Evolutionary conservation across 176 grass and related monocot genomes (phyloP).

Genomic region (Neostapfia colusana): DNA sequence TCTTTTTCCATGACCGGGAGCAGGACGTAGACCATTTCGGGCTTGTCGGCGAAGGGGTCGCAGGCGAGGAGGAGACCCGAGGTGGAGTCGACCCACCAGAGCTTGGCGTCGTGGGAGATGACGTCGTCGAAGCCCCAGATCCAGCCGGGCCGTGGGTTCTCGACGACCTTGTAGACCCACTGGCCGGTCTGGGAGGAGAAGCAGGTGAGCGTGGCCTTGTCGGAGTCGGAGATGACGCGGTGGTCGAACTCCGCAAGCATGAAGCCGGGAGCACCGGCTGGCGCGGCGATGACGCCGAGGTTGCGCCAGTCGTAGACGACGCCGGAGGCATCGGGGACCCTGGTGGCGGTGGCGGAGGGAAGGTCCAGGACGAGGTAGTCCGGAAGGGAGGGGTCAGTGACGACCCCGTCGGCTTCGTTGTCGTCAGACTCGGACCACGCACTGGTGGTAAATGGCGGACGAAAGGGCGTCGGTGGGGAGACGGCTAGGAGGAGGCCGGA

Average conservation of each 20-base stretch:
- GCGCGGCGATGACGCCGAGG: neutral
- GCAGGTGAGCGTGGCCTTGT: neutral
- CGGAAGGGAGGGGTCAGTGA: neutral
- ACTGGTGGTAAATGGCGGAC: neutral
- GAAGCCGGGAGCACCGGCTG: neutral
- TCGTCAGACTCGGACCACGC: neutral
- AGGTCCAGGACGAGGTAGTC: neutral
- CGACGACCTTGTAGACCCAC: neutral
- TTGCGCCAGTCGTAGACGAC: neutral
- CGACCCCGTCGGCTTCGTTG: neutral
- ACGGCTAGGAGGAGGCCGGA: neutral
- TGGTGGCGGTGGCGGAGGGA: neutral
- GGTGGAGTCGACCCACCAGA: conserved; percentile 20
- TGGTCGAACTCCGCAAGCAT: neutral
- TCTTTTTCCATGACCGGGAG: neutral
- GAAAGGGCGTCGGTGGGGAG: neutral
- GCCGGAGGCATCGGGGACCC: neutral
- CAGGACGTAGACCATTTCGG: neutral
- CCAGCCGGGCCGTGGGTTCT: neutral
- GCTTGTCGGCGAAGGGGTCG: conserved; percentile 17
- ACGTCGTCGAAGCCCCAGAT: neutral
- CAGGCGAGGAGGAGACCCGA: neutral
- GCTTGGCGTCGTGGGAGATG: conserved; percentile 18
- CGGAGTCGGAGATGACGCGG: neutral
- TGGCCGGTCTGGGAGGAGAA: neutral